Evolutionary conservation across 495 filamentous ascomycete species (phyloP).

Genomic region (Penicillium ucsense): DNA sequence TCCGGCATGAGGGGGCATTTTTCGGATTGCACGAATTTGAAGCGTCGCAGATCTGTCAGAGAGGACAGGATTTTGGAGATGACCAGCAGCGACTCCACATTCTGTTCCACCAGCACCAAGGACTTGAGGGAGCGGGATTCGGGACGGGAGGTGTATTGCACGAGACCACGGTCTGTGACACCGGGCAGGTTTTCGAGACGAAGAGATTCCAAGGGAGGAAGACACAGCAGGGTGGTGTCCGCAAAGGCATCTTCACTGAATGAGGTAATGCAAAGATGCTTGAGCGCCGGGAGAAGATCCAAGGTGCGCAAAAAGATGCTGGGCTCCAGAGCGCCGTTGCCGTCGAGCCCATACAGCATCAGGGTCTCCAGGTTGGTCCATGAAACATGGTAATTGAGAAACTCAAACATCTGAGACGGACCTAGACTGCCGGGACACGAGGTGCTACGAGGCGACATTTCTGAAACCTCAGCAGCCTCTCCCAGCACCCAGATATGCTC

Average conservation of each 20-base stretch:
- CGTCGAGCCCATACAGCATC: constrained; percentile 54
- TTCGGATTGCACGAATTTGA: constrained; percentile 60
- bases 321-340: constrained; percentile 52
- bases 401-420: constrained; percentile 53
- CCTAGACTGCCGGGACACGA: constrained; percentile 46
- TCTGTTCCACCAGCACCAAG: constrained; percentile 56
- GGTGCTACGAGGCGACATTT: constrained; percentile 34
- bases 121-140: constrained; percentile 46
- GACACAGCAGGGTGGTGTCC: constrained; percentile 54
- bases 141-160: constrained; percentile 53
- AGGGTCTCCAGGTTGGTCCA: constrained; percentile 68
- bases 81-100: constrained; percentile 54
- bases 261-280: constrained; percentile 64
- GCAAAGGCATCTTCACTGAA: constrained; percentile 66
- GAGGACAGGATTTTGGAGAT: constrained; percentile 69
- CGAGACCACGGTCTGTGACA: constrained; percentile 66
- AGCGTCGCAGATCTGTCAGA: constrained; percentile 50
- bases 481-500: constrained; percentile 73
- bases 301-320: constrained; percentile 61
- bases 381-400: constrained; percentile 58
- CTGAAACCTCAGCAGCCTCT: constrained; percentile 35
- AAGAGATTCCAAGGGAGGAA: constrained; percentile 66
- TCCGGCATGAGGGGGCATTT: constrained; percentile 47
- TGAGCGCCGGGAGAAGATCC: constrained; percentile 55
- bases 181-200: constrained; percentile 69